Percentiles rank a stretch among this genome's conserved stretches.
Conservation (phyloP, 257 asterid genomes). For the Salvia hispanica region DNA sequence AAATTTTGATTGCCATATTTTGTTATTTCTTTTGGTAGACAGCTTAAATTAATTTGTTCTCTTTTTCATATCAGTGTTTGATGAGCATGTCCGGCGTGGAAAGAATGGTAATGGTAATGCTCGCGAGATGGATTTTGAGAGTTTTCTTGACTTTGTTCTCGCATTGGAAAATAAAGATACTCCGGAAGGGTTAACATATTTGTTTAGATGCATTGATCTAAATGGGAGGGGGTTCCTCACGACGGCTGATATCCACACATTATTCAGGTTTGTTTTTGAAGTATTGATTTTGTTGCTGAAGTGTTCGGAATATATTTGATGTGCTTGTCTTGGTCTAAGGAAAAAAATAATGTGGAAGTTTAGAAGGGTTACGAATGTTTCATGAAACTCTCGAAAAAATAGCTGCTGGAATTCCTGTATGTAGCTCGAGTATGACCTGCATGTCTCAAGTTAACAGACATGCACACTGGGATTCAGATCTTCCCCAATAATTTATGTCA, state of each 20-base stretch:
- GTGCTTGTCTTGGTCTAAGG: background rate
- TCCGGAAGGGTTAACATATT: conserved; percentile 88
- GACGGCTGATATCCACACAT: conserved; percentile 87
- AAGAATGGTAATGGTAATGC: conserved; percentile 84
- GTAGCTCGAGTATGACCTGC: conserved; percentile 56
- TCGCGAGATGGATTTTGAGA: conserved; percentile 96
- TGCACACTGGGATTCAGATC: conserved; percentile 23
- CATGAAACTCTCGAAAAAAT: conserved; percentile 62
- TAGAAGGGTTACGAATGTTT: conserved; percentile 56
- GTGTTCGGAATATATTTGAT: background rate
- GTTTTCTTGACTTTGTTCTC: conserved; percentile 90
- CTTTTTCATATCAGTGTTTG: conserved; percentile 58
- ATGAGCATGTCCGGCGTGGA: conserved; percentile 97
- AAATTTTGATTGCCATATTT: background rate
- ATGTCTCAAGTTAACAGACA: conserved; percentile 66
- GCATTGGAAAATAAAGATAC: conserved; percentile 97
- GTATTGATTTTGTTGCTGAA: background rate
- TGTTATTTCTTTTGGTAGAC: too few relatives aligned
- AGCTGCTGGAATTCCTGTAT: conserved; percentile 65
- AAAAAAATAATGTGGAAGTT: conserved; percentile 45
- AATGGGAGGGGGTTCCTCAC: conserved; percentile 88
- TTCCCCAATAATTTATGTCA: background rate
- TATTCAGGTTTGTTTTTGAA: conserved; percentile 67
- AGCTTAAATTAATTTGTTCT: conserved; percentile 14
- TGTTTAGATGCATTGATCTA: conserved; percentile 93